A percentile compares a stretch with the other conserved stretches of the same genome.
These are phyloP conservation scores for Aphanomyces invadans DNA, from an alignment of 352 stramenopile species.

Conservation along the genomic window DNA sequence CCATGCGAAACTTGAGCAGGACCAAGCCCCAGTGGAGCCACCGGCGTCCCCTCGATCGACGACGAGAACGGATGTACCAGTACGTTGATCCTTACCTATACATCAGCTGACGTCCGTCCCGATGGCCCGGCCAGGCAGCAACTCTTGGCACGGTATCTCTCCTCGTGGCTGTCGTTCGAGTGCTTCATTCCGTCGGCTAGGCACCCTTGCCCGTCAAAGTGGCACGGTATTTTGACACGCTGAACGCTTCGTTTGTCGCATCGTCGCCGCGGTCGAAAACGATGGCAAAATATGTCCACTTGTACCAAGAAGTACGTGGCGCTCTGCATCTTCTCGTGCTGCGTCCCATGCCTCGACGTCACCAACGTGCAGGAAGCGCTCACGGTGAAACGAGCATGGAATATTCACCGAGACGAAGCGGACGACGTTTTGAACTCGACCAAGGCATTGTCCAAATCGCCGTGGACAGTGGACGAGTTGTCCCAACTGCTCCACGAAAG, in stretches of 20 bases:
- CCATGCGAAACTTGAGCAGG: no score
- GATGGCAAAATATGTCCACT: conserved; percentile 66
- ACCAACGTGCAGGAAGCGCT: conserved; percentile 54
- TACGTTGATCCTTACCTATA: no score
- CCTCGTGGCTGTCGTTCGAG: no score
- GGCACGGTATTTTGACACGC: conserved; percentile 23
- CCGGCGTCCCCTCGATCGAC: no score
- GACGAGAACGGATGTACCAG: no score
- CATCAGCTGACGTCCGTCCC: no score
- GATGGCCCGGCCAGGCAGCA: no score
- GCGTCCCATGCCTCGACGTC: no score
- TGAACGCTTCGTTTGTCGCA: conserved; percentile 18
- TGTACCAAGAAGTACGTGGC: conserved; percentile 36
- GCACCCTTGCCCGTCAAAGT: background rate
- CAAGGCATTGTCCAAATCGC: background rate
- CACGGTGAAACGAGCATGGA: conserved; percentile 48
- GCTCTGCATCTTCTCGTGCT: no score
- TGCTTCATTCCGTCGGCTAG: no score
- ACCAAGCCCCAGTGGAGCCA: no score
- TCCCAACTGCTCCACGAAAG: conserved; percentile 29
- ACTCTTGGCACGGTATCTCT: no score
- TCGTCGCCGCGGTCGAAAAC: conserved; percentile 61
- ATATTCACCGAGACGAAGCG: conserved; percentile 33
- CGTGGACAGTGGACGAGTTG: background rate
- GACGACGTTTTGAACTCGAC: conserved; percentile 36